These are phyloP conservation scores for Vaccinium vitisidaea DNA, from an alignment of 148 eudicot species.

Conservation along the genomic window DNA sequence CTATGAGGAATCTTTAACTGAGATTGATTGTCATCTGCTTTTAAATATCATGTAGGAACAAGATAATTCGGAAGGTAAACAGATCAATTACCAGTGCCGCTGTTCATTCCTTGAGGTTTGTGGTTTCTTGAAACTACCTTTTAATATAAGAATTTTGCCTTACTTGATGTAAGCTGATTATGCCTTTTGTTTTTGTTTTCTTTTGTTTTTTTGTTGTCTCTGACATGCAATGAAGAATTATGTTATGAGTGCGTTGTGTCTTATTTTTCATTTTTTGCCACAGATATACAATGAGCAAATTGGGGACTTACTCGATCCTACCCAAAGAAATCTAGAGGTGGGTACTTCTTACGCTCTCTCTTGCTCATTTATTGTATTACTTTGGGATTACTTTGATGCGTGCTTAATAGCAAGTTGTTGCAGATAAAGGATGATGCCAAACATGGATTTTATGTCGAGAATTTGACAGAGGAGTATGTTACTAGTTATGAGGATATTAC, in stretches of 20 bases:
- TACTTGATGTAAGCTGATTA: neutral
- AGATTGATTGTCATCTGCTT: constrained; percentile 8
- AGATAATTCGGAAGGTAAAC: constrained; percentile 54
- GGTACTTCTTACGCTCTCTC: neutral
- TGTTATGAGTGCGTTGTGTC: neutral
- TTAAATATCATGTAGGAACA: constrained; percentile 43
- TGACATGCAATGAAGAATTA: constrained; percentile 75
- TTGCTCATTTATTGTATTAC: neutral
- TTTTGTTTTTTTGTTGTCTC: constrained; percentile 9
- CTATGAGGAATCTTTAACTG: neutral
- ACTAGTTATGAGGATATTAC: constrained; percentile 78
- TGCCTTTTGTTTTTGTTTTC: neutral
- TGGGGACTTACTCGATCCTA: constrained; percentile 90
- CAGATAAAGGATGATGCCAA: constrained; percentile 88
- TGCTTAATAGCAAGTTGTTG: constrained; percentile 16
- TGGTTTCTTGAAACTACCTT: neutral
- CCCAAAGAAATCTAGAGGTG: constrained; percentile 81
- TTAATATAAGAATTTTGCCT: neutral
- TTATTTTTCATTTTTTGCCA: neutral
- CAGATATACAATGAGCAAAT: constrained; percentile 85
- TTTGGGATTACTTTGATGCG: constrained; percentile 3
- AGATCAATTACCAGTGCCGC: constrained; percentile 83
- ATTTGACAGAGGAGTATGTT: constrained; percentile 92
- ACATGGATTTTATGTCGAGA: constrained; percentile 80
- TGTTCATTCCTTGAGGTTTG: constrained; percentile 96